Percentiles rank a stretch among this genome's conserved stretches.
Evolutionary conservation across 257 asterid genomes (phyloP).

Genomic region (Plantago elongata): DNA sequence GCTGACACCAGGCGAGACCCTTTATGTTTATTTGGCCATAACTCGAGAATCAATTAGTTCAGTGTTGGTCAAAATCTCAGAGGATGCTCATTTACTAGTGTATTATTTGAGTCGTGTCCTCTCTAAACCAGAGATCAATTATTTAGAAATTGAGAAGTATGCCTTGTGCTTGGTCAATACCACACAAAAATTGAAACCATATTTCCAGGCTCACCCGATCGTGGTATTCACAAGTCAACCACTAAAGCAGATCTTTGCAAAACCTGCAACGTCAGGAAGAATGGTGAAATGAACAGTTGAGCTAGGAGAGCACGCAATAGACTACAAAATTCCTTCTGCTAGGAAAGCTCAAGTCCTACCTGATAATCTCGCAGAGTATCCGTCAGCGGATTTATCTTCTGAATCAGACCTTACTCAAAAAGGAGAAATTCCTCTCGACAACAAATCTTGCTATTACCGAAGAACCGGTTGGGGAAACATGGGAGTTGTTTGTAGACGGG

Average conservation of each 20-base stretch:
- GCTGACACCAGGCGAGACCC: background rate
- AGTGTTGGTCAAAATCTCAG: background rate
- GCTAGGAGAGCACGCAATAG: background rate
- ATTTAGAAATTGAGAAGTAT: background rate
- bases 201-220: background rate
- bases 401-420: background rate
- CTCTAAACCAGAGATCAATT: background rate
- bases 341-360: background rate
- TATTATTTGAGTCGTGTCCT: background rate
- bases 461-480: background rate
- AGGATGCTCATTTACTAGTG: background rate
- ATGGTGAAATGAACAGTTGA: background rate
- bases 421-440: background rate
- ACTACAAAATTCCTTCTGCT: background rate
- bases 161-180: background rate
- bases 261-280: background rate
- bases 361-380: background rate
- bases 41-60: background rate
- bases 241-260: background rate
- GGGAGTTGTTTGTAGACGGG: background rate
- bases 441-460: background rate
- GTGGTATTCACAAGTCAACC: background rate
- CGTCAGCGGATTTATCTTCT: too few species aligned
- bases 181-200: background rate
- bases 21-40: background rate